Evolutionary conservation across 2,329 filamentous ascomycete species (phyloP).

Genomic region (Diaporthe ilicicola): DNA sequence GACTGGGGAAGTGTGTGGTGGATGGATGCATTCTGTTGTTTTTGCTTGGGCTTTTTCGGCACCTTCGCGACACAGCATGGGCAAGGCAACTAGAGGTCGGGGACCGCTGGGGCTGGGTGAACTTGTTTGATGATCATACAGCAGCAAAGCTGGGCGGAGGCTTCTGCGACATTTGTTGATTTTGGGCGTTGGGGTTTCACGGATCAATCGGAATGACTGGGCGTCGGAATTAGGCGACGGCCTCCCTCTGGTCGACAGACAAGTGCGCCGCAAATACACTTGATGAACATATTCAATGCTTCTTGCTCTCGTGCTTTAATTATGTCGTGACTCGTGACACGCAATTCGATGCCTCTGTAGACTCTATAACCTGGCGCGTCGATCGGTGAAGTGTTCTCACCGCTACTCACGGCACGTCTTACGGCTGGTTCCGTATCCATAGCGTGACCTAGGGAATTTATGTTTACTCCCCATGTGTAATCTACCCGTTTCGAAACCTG

Average conservation of each 20-base stretch:
- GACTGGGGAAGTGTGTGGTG: conserved; percentile 3
- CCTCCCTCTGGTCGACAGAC: conserved; percentile 31
- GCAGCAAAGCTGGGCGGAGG: conserved; percentile 25
- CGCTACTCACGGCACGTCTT: neutral
- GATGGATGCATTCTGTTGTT: conserved; percentile 27
- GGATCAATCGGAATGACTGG: conserved; percentile 37
- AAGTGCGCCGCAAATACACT: conserved; percentile 34
- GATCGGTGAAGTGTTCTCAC: neutral
- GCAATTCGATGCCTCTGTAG: neutral
- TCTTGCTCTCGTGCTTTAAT: neutral
- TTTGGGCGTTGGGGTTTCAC: conserved; percentile 38
- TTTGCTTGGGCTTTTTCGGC: conserved; percentile 7
- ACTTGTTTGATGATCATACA: conserved; percentile 23
- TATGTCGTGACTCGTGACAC: neutral
- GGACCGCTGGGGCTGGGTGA: conserved; percentile 23
- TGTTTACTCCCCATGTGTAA: neutral
- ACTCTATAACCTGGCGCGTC: neutral
- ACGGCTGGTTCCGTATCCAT: neutral
- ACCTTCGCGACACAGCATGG: conserved; percentile 18
- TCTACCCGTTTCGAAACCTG: neutral
- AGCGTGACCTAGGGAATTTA: neutral
- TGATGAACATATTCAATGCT: conserved; percentile 33
- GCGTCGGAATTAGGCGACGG: conserved; percentile 36
- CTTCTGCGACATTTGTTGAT: conserved; percentile 33
- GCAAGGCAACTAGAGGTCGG: conserved; percentile 25